Conservation (phyloP, 345 rosid genomes). For the Firmiana major region DNA sequence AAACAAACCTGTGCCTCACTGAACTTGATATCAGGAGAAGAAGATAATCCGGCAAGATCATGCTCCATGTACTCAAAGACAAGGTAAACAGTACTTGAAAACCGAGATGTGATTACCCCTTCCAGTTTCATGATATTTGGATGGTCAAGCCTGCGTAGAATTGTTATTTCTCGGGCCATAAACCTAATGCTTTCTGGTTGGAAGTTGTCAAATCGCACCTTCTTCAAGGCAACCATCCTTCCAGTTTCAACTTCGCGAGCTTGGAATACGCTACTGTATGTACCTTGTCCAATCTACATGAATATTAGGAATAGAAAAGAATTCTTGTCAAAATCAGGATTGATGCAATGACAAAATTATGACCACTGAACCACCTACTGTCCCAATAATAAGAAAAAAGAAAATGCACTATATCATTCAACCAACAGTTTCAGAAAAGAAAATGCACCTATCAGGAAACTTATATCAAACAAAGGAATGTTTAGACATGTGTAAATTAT, state of each 20-base stretch:
- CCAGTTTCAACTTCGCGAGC: conserved; percentile 71
- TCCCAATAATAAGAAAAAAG: not conserved
- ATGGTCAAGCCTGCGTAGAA: conserved; percentile 73
- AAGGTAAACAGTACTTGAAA: conserved; percentile 59
- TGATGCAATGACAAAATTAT: not conserved
- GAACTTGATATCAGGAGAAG: conserved; percentile 52
- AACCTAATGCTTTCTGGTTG: conserved; percentile 74
- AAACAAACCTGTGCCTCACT: conserved; percentile 56
- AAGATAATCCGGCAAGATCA: conserved; percentile 67
- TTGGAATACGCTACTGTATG: conserved; percentile 76
- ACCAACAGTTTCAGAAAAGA: not conserved
- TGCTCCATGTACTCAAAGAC: conserved; percentile 88
- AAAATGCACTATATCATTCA: not conserved
- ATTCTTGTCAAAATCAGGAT: conserved; percentile 8
- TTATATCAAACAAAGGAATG: not conserved
- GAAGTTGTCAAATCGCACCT: conserved; percentile 68
- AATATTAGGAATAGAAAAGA: conserved; percentile 12
- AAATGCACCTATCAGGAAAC: not conserved
- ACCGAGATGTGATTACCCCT: conserved; percentile 64
- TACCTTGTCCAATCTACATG: conserved; percentile 82
- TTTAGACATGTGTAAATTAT: not conserved
- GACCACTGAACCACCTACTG: conserved; percentile 4
- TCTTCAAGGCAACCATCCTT: conserved; percentile 69
- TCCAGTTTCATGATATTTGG: conserved; percentile 70
- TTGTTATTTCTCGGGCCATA: conserved; percentile 75